Evolutionary conservation across 1,139 yeast species (phyloP).

Genomic region (Yamadazyma diddensiae): DNA sequence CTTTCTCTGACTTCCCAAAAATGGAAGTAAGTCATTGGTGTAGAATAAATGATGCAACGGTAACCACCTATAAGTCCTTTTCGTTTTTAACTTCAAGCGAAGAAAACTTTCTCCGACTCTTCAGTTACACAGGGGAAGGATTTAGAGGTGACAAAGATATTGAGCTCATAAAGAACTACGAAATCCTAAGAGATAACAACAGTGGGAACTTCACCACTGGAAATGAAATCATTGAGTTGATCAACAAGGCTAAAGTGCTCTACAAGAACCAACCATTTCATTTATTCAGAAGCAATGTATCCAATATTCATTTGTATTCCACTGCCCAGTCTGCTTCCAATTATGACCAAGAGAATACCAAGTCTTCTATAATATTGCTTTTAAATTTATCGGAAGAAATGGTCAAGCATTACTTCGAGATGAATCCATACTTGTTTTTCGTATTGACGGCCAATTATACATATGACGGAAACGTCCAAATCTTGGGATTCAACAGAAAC

Average conservation of each 20-base stretch:
- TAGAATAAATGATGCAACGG: conserved; percentile 52
- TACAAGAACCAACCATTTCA: conserved; percentile 85
- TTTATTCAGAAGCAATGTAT: conserved; percentile 49
- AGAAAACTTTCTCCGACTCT: conserved; percentile 26
- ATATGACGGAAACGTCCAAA: conserved; percentile 25
- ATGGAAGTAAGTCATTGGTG: conserved; percentile 72
- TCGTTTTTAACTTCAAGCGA: conserved; percentile 15
- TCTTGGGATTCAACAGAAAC: conserved; percentile 27
- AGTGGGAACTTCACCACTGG: conserved; percentile 15
- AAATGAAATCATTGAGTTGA: conserved; percentile 54
- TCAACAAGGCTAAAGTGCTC: conserved; percentile 75
- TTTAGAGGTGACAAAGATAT: conserved; percentile 18
- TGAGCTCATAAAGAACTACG: conserved; percentile 22
- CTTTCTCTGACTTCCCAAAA: conserved; percentile 52
- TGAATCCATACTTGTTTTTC: conserved; percentile 23
- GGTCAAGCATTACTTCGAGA: conserved; percentile 22
- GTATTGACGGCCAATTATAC: conserved; percentile 28
- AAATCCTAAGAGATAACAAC: conserved; percentile 11
- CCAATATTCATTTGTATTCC: conserved; percentile 55
- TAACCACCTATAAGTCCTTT: conserved; percentile 38
- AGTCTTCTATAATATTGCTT: conserved; percentile 63
- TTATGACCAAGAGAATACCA: conserved; percentile 57
- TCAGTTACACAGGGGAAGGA: conserved; percentile 23
- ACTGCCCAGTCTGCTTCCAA: conserved; percentile 74
- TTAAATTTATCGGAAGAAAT: conserved; percentile 46